A percentile compares a stretch with the other conserved stretches of the same genome.
These are phyloP conservation scores for Petunia hybrid DNA, from an alignment of 305 asterid species.

Conservation along the genomic window DNA sequence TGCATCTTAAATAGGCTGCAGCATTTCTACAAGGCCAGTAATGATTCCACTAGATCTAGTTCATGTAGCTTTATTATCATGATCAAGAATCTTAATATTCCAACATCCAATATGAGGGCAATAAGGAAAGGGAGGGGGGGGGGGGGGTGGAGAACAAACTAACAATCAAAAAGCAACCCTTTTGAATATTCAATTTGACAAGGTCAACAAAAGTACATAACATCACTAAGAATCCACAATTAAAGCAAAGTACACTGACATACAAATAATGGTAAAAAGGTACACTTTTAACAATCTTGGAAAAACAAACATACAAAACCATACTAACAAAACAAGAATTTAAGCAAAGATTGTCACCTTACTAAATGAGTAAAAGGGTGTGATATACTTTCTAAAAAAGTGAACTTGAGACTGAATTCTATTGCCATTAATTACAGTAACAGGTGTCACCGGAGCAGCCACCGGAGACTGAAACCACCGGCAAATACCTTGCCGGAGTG, in stretches of 20 bases:
- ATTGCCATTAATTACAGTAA: slow-evolving; percentile 33
- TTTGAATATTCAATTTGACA: slow-evolving; percentile 20
- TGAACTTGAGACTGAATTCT: slow-evolving; percentile 37
- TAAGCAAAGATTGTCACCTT: slow-evolving; percentile 24
- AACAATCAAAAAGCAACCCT: neutral
- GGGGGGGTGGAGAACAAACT: neutral
- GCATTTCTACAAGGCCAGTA: neutral
- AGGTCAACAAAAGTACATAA: slow-evolving; percentile 9
- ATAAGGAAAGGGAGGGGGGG: neutral
- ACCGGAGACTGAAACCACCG: slow-evolving; percentile 51
- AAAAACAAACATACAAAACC: neutral
- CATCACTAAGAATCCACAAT: neutral
- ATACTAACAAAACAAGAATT: neutral
- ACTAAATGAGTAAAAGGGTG: slow-evolving; percentile 38
- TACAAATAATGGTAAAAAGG: neutral
- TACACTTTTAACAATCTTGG: slow-evolving; percentile 1
- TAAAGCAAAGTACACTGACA: neutral
- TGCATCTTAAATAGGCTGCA: neutral
- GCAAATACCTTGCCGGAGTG: slow-evolving; percentile 47
- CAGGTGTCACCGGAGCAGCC: slow-evolving; percentile 40
- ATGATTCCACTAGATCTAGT: neutral
- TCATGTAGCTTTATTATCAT: neutral
- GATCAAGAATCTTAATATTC: neutral
- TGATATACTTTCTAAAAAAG: slow-evolving; percentile 41
- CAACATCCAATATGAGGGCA: neutral